Percentiles rank a stretch among this genome's conserved stretches.
These are phyloP conservation scores for Trichosporon asahii DNA, from an alignment of 1,284 basidiomycete genomes.

Conservation along the genomic window DNA sequence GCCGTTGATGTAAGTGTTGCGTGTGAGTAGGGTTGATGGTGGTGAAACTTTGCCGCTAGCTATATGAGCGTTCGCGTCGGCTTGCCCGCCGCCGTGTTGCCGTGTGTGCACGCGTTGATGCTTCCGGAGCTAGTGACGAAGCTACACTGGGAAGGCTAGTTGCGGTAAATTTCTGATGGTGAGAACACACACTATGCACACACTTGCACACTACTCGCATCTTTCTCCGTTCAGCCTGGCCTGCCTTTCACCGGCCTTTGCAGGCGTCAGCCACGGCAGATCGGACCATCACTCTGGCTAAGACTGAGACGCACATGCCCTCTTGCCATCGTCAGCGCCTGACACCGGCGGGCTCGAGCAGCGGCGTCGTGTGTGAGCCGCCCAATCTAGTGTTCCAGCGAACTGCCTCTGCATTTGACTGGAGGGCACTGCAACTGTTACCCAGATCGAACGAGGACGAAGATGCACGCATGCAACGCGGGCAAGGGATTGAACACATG, in stretches of 20 bases:
- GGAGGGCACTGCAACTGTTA: background rate
- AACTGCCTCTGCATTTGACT: background rate
- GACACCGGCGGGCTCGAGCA: background rate
- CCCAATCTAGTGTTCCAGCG: too few relatives aligned
- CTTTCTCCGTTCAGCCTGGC: background rate
- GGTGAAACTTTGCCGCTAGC: too few relatives aligned
- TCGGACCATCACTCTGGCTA: background rate
- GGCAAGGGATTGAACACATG: background rate
- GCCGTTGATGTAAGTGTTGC: too few relatives aligned
- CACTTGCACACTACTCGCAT: background rate
- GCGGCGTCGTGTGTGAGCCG: too few relatives aligned
- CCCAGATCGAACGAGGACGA: background rate
- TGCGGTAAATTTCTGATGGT: background rate
- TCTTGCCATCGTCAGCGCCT: background rate
- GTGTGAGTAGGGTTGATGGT: too few relatives aligned
- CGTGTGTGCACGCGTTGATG: background rate
- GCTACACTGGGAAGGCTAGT: background rate
- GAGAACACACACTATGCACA: background rate
- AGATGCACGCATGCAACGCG: background rate
- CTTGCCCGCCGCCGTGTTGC: too few relatives aligned
- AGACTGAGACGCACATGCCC: too few relatives aligned
- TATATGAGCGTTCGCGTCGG: background rate
- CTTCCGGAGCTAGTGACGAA: background rate
- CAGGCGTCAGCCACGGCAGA: background rate
- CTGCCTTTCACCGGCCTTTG: too few relatives aligned